These are phyloP conservation scores for Peniophora sp. DNA, from an alignment of 1,284 basidiomycete species.

Conservation along the genomic window DNA sequence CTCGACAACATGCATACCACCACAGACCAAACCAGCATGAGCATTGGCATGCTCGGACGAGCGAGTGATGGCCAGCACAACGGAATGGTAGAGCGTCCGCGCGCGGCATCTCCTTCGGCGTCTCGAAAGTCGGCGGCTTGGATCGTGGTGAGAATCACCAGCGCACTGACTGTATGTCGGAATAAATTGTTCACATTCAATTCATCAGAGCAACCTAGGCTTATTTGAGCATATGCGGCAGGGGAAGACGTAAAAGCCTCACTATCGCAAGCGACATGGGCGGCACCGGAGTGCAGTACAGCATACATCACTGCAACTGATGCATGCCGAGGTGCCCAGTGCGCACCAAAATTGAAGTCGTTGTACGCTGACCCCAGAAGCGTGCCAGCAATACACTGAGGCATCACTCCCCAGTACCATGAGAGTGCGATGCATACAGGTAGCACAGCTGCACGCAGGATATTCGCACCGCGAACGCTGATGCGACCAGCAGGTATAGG, in stretches of 20 bases:
- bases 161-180: background rate
- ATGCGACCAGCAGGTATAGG: background rate
- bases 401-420: constrained; percentile 20
- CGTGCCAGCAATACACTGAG: constrained; percentile 22
- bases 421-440: constrained; percentile 26
- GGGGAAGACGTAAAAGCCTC: background rate
- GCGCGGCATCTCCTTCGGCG: constrained; percentile 14
- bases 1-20: constrained; percentile 10
- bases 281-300: constrained; percentile 28
- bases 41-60: constrained; percentile 11
- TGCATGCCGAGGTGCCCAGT: constrained; percentile 27
- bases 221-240: background rate
- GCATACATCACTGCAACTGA: constrained; percentile 29
- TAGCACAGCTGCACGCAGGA: constrained; percentile 27
- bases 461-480: constrained; percentile 19
- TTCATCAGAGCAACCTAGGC: background rate
- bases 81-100: constrained; percentile 18
- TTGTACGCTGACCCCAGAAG: constrained; percentile 26
- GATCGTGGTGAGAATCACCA: constrained; percentile 17
- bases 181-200: background rate
- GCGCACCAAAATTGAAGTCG: constrained; percentile 21
- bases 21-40: constrained; percentile 13
- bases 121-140: constrained; percentile 21
- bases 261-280: constrained; percentile 24
- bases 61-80: constrained; percentile 15